Conservation (phyloP, 1,284 basidiomycete species). For the Trichosporon sp. region DNA sequence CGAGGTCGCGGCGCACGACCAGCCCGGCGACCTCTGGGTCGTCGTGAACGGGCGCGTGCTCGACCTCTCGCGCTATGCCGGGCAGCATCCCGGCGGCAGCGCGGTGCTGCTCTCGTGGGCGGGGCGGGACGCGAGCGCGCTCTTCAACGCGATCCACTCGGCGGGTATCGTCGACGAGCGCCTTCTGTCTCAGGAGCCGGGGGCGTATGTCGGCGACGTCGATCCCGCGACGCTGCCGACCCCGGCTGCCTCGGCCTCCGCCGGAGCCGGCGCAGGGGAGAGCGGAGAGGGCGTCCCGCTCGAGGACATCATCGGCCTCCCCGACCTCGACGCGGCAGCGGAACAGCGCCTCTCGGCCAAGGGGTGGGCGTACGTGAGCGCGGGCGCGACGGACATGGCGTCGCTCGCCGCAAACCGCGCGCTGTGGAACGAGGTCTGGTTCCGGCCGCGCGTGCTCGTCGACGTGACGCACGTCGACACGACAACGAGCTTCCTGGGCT, state of each 20-base stretch:
- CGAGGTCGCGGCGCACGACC: slow-evolving; percentile 57
- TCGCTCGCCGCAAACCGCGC: slow-evolving; percentile 42
- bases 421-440: slow-evolving; percentile 45
- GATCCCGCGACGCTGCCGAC: slow-evolving; percentile 33
- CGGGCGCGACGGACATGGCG: slow-evolving; percentile 47
- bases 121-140: slow-evolving; percentile 42
- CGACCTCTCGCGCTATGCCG: slow-evolving; percentile 26
- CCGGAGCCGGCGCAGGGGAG: slow-evolving; percentile 15
- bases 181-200: slow-evolving; percentile 21
- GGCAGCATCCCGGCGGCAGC: slow-evolving; percentile 45
- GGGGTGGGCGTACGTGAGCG: slow-evolving; percentile 49
- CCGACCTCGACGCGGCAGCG: slow-evolving; percentile 49
- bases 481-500: slow-evolving; percentile 40
- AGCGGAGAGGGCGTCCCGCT: slow-evolving; percentile 35
- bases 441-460: slow-evolving; percentile 46
- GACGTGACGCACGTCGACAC: slow-evolving; percentile 46
- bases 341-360: slow-evolving; percentile 38
- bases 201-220: slow-evolving; percentile 27
- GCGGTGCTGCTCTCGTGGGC: slow-evolving; percentile 38
- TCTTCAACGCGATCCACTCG: slow-evolving; percentile 46
- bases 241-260: not conserved
- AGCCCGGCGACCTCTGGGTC: slow-evolving; percentile 67
- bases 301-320: slow-evolving; percentile 45
- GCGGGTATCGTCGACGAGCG: slow-evolving; percentile 47
- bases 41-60: slow-evolving; percentile 60